Percentiles rank a stretch among this genome's conserved stretches.
Evolutionary conservation across 768 basidiomycete genomes (phyloP).

Genomic region (Obba rivulosa): DNA sequence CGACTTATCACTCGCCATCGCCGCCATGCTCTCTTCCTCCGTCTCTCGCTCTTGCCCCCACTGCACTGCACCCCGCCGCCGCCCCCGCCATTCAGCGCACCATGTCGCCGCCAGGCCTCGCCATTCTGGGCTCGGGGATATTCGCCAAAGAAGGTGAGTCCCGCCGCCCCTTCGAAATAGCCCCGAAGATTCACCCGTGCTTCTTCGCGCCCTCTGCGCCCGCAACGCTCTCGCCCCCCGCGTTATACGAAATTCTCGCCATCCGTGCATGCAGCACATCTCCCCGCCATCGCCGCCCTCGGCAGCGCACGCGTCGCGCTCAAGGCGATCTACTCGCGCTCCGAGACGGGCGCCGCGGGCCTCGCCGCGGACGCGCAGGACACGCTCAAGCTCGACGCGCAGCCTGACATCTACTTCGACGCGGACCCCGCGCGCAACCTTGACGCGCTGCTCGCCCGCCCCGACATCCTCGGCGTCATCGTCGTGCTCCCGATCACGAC

Average conservation of each 20-base stretch:
- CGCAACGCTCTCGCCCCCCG: not conserved
- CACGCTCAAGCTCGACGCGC: slow-evolving; percentile 32
- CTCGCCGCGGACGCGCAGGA: slow-evolving; percentile 43
- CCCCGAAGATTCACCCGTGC: slow-evolving; percentile 17
- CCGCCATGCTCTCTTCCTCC: not conserved
- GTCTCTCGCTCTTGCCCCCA: not conserved
- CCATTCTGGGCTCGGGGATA: slow-evolving; percentile 77
- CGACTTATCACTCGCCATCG: not conserved
- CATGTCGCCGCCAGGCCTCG: slow-evolving; percentile 51
- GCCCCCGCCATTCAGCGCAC: not conserved
- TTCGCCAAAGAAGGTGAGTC: slow-evolving; percentile 69
- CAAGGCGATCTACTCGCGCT: slow-evolving; percentile 79
- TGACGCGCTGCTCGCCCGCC: slow-evolving; percentile 59
- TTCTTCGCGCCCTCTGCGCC: not conserved
- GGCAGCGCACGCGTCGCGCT: slow-evolving; percentile 42
- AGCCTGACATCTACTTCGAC: slow-evolving; percentile 55
- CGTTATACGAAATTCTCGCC: too few relatives aligned
- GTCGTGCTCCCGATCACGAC: slow-evolving; percentile 71
- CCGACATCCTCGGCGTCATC: slow-evolving; percentile 70
- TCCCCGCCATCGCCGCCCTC: slow-evolving; percentile 65
- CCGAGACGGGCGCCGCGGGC: slow-evolving; percentile 50
- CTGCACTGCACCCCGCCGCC: not conserved
- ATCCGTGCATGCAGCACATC: slow-evolving; percentile 48
- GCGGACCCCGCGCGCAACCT: slow-evolving; percentile 35
- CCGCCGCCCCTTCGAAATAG: slow-evolving; percentile 2